Evolutionary conservation across 345 rosid species (phyloP), one percentile per base, ranked within the genome.

Genomic region (Turritis glabra): DNA sequence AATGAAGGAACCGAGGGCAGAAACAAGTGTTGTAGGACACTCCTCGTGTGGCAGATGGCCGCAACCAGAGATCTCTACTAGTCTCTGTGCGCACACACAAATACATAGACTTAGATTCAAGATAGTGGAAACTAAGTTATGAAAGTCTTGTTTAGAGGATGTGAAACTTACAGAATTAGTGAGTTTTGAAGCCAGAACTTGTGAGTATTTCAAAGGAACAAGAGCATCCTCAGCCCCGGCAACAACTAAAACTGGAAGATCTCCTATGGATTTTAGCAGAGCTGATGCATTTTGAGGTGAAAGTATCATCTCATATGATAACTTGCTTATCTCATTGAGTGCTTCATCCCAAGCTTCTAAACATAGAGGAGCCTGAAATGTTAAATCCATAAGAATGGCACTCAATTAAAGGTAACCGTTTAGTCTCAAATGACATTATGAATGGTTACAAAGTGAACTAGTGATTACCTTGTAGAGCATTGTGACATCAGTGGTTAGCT

Each of bases 21-120:
- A 92, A 64, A 90, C 84, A 64, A 93, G 82, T 68, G 87, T 86
- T 80, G 85, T 76, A 27, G 98, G 92, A 85, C 96, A 84, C 84
- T 93, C 98, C 78, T 90, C 98, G 1, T 93, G 98, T 18, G 97
- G 98, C 61, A 93, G 88, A 76, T 93, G 97, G 47, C 98, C 98
- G 26, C 97, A 90, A 54, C 96, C 91, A 1, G 92, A 86, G 81
- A 90, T 88, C 3, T 91, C 87, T 44, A 93, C 92, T 29, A 90
- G 81, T 82, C 96, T 90, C 98, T 93, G 97, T 82, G 76, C 0
- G 6, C 6, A 0, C 29, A 73, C 18, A 57, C 40, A 57, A 1
- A 50, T 15, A 40, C 47, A 19, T 21, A 44, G 5, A 58, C 0
- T 64, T 46, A 19, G 18, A 5, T 70, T 44, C 33, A 26, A 46